Base-by-base conservation (phyloP, 768 basidiomycete genomes). In the Russula olivacea region DNA sequence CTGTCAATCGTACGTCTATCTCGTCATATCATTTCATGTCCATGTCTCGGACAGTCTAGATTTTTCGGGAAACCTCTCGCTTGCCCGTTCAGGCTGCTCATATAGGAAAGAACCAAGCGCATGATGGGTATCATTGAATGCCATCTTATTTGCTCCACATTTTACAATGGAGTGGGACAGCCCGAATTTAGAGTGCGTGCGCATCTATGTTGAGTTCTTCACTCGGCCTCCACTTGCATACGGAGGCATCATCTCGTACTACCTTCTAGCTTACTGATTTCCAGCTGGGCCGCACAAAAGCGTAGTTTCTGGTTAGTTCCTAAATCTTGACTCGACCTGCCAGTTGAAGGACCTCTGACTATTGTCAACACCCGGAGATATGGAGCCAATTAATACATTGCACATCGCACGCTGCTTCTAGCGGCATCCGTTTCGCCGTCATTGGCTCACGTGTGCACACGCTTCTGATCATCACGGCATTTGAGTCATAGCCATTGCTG, bases 251-350 rank as follows among this genome's bases (percentile, higher is more conserved):
- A 23, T 28, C 6, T 34, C n/a, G 28, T 47, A n/a, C 4, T 7
- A 3, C n/a, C n/a, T n/a, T n/a, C n/a, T n/a, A n/a, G n/a, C 34
- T 36, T 36, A 36, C 34, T 36, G 23, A 76, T 92, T 4, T 71
- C 82, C 7, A 89, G 91, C 1, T 93, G 90, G 88, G 76, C 82
- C 0, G 84, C 85, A 4, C 74, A 87, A 66, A 67, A 76, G 0
- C 70, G 75, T 14, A 71, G 85, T 0, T 83, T 83, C 62, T 93
- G 91, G 34, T 10, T 32, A 32, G 34, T 34, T 11, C 38, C 38
- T n/a, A n/a, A n/a, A n/a, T n/a, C n/a, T n/a, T 38, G 91, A 83
- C 85, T 34, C 77, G 74, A 0, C 72, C 82, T 15, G 1, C 15
- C 14, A 11, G 72, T 87, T 23, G 86, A 85, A 12, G 79, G 41